Conservation (phyloP, 768 basidiomycete genomes). For the Austroboletus festivus region DNA sequence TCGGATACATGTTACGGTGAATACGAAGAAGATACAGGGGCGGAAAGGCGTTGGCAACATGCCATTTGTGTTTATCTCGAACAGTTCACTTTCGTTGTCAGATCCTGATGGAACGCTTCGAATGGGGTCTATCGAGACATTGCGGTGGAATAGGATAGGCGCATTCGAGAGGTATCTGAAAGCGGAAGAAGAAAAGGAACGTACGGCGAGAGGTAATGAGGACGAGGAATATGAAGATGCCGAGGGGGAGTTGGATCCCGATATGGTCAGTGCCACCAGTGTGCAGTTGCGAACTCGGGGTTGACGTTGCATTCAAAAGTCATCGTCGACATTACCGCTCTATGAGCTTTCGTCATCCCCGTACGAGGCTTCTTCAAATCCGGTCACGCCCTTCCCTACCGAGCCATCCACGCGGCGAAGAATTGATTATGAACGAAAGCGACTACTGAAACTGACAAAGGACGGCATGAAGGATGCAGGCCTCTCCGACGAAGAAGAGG, state of each 20-base stretch:
- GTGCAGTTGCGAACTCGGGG: background rate
- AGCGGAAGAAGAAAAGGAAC: conserved; percentile 28
- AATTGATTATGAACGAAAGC: conserved; percentile 31
- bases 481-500: conserved; percentile 23
- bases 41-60: conserved; percentile 59
- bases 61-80: conserved; percentile 58
- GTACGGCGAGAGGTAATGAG: conserved; percentile 12
- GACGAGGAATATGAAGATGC: conserved; percentile 24
- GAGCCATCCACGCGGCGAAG: conserved; percentile 26
- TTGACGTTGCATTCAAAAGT: conserved; percentile 11
- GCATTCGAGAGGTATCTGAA: conserved; percentile 28
- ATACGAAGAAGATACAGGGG: conserved; percentile 46
- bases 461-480: conserved; percentile 28
- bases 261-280: conserved; percentile 23
- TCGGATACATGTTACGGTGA: conserved; percentile 63
- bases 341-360: conserved; percentile 26
- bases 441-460: conserved; percentile 27
- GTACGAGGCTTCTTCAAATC: conserved; percentile 25
- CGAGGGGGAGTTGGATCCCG: conserved; percentile 27
- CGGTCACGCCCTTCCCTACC: conserved; percentile 29
- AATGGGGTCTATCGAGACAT: conserved; percentile 22
- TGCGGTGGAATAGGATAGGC: conserved; percentile 30
- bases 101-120: conserved; percentile 22
- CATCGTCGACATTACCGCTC: conserved; percentile 27
- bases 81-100: conserved; percentile 35